Evolutionary conservation across 805 yeast genomes (phyloP).

Genomic region (Cyberlindnera saturnus): DNA sequence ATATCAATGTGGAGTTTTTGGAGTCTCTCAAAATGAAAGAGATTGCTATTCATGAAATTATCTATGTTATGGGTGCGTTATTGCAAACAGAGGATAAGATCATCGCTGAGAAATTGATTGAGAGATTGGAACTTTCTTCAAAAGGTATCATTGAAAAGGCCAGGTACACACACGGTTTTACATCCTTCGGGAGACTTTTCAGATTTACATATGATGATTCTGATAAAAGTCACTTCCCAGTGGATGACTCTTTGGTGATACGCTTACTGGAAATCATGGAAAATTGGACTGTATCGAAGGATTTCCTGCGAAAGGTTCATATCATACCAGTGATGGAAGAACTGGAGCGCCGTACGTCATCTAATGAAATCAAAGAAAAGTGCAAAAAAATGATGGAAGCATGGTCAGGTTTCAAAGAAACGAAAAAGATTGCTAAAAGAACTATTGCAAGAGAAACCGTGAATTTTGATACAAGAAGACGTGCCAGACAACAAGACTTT

Average conservation of each 20-base stretch:
- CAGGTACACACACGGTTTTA: slow-evolving; percentile 81
- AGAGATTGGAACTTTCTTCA: slow-evolving; percentile 56
- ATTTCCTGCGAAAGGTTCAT: slow-evolving; percentile 67
- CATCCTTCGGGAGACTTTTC: slow-evolving; percentile 61
- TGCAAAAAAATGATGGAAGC: slow-evolving; percentile 45
- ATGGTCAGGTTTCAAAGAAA: slow-evolving; percentile 75
- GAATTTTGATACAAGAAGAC: slow-evolving; percentile 17
- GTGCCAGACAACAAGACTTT: slow-evolving; percentile 3
- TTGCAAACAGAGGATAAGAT: slow-evolving; percentile 68
- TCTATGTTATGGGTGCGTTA: slow-evolving; percentile 74
- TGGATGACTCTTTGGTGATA: slow-evolving; percentile 35
- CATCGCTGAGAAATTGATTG: slow-evolving; percentile 60
- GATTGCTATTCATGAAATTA: slow-evolving; percentile 50
- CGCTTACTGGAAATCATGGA: slow-evolving; percentile 52
- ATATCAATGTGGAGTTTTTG: slow-evolving; percentile 61
- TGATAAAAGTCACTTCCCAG: slow-evolving; percentile 6
- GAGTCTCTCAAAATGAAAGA: slow-evolving; percentile 49
- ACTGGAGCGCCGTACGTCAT: slow-evolving; percentile 25
- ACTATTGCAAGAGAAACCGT: not conserved
- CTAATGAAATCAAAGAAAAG: slow-evolving; percentile 27
- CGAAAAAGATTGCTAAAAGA: slow-evolving; percentile 75
- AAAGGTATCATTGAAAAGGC: slow-evolving; percentile 49
- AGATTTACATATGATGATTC: slow-evolving; percentile 24
- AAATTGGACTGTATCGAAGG: slow-evolving; percentile 64
- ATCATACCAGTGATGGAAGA: slow-evolving; percentile 58